These are phyloP conservation scores for Powellomyces hirtus DNA, from an alignment of 192 early-diverging fungal genomes.

Conservation along the genomic window DNA sequence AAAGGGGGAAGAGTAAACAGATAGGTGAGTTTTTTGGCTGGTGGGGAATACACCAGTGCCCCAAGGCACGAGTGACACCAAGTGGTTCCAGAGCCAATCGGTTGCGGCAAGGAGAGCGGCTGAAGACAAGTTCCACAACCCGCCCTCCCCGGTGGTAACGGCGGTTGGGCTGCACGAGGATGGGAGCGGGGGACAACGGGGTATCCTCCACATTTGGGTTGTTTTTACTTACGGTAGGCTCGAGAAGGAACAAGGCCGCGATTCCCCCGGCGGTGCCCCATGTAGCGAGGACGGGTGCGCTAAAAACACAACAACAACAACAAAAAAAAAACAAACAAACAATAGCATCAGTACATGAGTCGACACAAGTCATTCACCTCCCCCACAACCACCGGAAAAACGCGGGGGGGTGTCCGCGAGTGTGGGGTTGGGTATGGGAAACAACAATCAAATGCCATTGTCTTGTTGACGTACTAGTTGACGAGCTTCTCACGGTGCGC, in stretches of 20 bases:
- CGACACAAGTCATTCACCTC: too few species aligned
- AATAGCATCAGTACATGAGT: too few species aligned
- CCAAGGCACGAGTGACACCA: background rate
- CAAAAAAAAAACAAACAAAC: background rate
- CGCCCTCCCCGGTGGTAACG: too few species aligned
- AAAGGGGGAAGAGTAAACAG: too few species aligned
- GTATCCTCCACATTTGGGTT: background rate
- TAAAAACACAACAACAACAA: background rate
- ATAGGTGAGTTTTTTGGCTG: too few species aligned
- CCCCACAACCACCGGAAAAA: too few species aligned
- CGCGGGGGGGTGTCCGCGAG: too few species aligned
- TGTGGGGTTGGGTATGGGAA: background rate
- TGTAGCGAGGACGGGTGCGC: conserved; percentile 20
- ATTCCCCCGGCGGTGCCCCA: conserved; percentile 45
- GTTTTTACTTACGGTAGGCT: conserved; percentile 34
- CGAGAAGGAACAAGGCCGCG: conserved; percentile 39
- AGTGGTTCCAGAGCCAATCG: background rate
- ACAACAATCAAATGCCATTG: background rate
- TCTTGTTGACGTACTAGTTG: conserved; percentile 18
- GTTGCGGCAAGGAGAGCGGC: too few species aligned
- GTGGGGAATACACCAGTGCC: too few species aligned
- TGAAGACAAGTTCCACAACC: too few species aligned
- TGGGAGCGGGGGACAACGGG: background rate
- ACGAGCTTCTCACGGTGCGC: conserved; percentile 14
- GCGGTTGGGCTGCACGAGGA: too few species aligned